phyloP scores from a whole-genome alignment of 169 alveolate genomes.

The Cryptosporidium bovis region DNA sequence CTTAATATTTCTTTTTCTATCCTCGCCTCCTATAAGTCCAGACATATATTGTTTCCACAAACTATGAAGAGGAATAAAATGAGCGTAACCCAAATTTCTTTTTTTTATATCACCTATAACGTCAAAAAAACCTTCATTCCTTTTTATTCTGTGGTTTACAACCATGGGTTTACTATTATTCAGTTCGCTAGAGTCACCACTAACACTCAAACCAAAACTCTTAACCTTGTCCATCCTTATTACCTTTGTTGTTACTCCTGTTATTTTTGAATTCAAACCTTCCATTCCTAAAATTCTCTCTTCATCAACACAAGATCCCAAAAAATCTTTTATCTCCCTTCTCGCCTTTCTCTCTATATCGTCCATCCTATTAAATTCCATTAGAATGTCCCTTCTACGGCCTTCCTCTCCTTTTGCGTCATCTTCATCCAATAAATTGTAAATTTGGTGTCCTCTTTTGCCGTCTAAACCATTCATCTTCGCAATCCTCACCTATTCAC shows the following conservation, averaged over 20 bases:
- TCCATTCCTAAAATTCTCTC: constrained; percentile 1
- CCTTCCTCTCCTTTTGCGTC: background rate
- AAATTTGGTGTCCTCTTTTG: constrained; percentile 50
- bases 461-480: background rate
- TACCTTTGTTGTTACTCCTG: constrained; percentile 52
- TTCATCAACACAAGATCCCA: background rate
- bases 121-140: constrained; percentile 51
- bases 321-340: constrained; percentile 10
- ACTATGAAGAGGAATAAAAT: constrained; percentile 46
- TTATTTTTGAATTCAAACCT: constrained; percentile 36
- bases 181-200: background rate
- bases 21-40: background rate
- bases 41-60: constrained; percentile 59
- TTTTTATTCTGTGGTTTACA: constrained; percentile 11
- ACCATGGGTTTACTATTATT: background rate
- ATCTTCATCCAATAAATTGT: constrained; percentile 19
- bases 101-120: constrained; percentile 22
- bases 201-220: background rate
- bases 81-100: constrained; percentile 22
- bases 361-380: background rate
- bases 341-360: constrained; percentile 14
- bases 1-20: background rate
- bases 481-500: background rate
- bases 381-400: background rate
- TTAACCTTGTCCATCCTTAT: constrained; percentile 62